Evolutionary conservation across 225 moss, liverwort and hornwort species (phyloP).

Genomic region (Ulota crispa): DNA sequence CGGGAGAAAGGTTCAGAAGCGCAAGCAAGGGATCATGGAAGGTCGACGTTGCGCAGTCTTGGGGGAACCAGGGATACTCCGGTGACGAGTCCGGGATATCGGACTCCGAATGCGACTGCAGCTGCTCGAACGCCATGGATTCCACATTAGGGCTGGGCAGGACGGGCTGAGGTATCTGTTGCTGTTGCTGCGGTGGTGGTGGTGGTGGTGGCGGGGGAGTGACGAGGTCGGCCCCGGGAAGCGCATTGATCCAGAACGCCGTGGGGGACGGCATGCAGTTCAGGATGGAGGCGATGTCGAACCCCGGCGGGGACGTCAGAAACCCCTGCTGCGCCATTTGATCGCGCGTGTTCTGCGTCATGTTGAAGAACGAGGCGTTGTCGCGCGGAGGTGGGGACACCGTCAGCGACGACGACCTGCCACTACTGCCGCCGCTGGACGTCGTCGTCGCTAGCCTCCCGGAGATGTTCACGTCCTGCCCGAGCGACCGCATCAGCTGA

Average conservation of each 20-base stretch:
- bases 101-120: constrained; percentile 49
- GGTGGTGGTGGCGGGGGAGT: not conserved
- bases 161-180: too few relatives aligned
- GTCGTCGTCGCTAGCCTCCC: not conserved
- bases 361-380: constrained; percentile 38
- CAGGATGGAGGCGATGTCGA: constrained; percentile 38
- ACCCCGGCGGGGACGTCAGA: constrained; percentile 32
- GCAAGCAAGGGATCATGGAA: constrained; percentile 31
- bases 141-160: not conserved
- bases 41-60: constrained; percentile 34
- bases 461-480: constrained; percentile 40
- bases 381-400: constrained; percentile 57
- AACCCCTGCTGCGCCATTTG: constrained; percentile 32
- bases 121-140: constrained; percentile 31
- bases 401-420: constrained; percentile 30
- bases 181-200: not conserved
- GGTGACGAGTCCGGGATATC: constrained; percentile 37
- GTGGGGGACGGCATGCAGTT: constrained; percentile 59
- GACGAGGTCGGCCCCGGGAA: not conserved
- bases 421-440: not conserved
- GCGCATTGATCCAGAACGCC: constrained; percentile 41
- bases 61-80: constrained; percentile 57
- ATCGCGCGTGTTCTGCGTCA: constrained; percentile 20
- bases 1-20: constrained; percentile 36
- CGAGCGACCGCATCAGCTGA: constrained; percentile 29